phyloP scores from a whole-genome alignment of 2,329 filamentous ascomycete genomes.

The Beauveria sp. region DNA sequence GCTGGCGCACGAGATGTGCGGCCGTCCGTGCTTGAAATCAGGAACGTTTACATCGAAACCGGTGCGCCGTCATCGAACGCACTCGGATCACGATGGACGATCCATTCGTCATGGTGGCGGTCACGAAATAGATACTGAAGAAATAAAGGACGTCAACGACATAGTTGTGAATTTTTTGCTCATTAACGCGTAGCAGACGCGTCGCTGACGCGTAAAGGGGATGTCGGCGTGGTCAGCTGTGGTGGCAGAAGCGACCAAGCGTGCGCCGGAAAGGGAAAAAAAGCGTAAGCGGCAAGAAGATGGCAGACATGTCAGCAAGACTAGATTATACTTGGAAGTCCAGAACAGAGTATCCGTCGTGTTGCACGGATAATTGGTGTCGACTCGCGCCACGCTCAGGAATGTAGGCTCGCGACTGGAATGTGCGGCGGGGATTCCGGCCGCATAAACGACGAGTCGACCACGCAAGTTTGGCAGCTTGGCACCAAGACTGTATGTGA shows the following conservation, averaged over 20 bases:
- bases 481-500: not conserved
- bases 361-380: not conserved
- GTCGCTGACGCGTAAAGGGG: not conserved
- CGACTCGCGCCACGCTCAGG: not conserved
- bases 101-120: slow-evolving; percentile 7
- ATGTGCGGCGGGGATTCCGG: not conserved
- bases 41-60: not conserved
- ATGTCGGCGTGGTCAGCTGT: not conserved
- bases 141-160: not conserved
- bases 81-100: not conserved
- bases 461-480: too few relatives aligned
- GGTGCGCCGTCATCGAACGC: not conserved
- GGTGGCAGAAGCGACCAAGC: not conserved
- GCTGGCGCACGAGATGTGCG: not conserved
- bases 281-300: not conserved
- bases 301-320: not conserved
- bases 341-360: not conserved
- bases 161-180: not conserved
- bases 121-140: not conserved
- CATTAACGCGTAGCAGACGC: not conserved
- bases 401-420: slow-evolving; percentile 1
- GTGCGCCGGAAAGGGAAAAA: not conserved
- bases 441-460: not conserved
- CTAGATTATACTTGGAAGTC: not conserved
- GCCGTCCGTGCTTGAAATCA: not conserved